Evolutionary conservation across 2,329 filamentous ascomycete genomes (phyloP).

Genomic region (Colletotrichum orbiculare): DNA sequence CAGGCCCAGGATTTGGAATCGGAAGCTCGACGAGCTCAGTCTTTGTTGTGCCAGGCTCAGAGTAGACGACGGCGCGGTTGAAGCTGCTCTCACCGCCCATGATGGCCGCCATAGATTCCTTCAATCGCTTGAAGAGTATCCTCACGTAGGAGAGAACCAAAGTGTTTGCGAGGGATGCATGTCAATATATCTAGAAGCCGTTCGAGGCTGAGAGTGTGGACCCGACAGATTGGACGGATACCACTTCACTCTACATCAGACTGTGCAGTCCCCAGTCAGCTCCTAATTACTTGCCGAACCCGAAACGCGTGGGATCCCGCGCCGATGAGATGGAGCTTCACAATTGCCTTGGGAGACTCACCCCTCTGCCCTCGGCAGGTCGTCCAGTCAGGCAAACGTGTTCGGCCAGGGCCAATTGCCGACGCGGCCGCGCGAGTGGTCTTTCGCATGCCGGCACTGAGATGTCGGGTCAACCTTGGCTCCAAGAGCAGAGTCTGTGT

Average conservation of each 20-base stretch:
- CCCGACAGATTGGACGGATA: no score
- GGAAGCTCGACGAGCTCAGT: conserved; percentile 42
- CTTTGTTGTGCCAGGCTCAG: conserved; percentile 41
- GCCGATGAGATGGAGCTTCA: no score
- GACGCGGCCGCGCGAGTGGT: conserved; percentile 6
- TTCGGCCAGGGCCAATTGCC: conserved; percentile 15
- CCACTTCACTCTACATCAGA: no score
- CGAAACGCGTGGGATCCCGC: neutral
- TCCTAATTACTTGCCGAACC: neutral
- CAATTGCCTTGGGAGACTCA: neutral
- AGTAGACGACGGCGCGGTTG: conserved; percentile 41
- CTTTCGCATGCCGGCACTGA: conserved; percentile 8
- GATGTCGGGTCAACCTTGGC: conserved; percentile 15
- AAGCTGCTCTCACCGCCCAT: conserved; percentile 31
- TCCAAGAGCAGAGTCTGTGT: conserved; percentile 8
- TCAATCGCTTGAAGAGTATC: neutral
- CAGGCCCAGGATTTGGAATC: conserved; percentile 40
- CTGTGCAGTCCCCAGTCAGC: no score
- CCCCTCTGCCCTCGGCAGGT: conserved; percentile 1
- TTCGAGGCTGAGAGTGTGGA: no score
- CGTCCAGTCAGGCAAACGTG: conserved; percentile 7
- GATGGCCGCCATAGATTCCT: conserved; percentile 23
- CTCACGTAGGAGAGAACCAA: neutral
- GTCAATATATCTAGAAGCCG: conserved; percentile 18
- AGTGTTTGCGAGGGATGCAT: conserved; percentile 18